Evolutionary conservation across 2,329 filamentous ascomycete genomes (phyloP), one percentile per base, ranked within the genome.

Genomic region (Teratosphaeria destructans): DNA sequence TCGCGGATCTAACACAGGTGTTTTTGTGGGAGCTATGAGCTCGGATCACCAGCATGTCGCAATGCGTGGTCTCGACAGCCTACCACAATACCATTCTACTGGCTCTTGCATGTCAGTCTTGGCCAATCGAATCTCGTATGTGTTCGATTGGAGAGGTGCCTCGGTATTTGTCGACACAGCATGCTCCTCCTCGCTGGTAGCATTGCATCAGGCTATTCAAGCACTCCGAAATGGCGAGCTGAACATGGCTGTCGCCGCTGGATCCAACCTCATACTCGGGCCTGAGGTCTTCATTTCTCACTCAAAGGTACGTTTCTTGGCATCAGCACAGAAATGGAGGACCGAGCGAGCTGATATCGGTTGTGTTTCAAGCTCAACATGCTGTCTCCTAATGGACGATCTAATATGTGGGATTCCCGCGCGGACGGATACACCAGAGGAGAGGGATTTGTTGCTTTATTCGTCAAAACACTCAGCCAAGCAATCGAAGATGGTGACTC

Each of bases 401-500:
- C 59, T 57, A 65, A 67, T 43, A 58, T 62, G 7, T 68, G 58
- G 52, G 63, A 66, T 39, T 58, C 56, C 37, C 37, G 32, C 11
- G 66, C 66, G 4, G 63, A 66, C 56, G 66, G 66, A 23, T 68
- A 66, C 56, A 66, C 63, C 57, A 63, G 69, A 26, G 69, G 61
- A 27, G 69, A 71, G n/a, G 68, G 60, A 12, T 57, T 67, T 3
- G 67, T 58, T 3, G 43, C 63, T 2, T 57, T 70, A n/a, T 57
- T 70, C 14, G 53, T 71, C 34, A 73, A 73, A 60, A 59, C 66
- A 11, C 57, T 72, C 5, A 61, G 67, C 5, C 67, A 70, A 52
- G 71, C 71, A 5, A 53, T 68, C 4, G 63, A 64, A 10, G 70
- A 73, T 52, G 65, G 66, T 10, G 70, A 73, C 56, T 60, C 64